These are phyloP conservation scores for Penicillium sp. DNA, from an alignment of 2,329 filamentous ascomycete genomes.

Conservation along the genomic window DNA sequence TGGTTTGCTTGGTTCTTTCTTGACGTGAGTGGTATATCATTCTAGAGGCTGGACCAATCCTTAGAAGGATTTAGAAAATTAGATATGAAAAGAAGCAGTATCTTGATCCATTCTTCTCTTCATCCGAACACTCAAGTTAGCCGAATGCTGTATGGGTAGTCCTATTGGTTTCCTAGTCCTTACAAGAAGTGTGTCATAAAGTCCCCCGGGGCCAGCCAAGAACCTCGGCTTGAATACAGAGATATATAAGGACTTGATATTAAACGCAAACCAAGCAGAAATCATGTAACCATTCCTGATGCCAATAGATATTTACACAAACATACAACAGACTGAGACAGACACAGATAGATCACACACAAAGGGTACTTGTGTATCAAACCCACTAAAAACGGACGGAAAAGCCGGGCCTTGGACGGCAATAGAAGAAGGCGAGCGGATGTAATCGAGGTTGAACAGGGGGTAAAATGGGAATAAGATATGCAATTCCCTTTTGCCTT, in stretches of 20 bases:
- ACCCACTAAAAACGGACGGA: slow-evolving; percentile 21
- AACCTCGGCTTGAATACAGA: background rate
- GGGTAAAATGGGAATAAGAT: background rate
- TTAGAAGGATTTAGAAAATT: background rate
- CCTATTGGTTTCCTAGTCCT: background rate
- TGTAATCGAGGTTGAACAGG: slow-evolving; percentile 7
- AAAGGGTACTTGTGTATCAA: slow-evolving; percentile 24
- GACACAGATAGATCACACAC: slow-evolving; percentile 24
- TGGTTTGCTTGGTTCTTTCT: background rate
- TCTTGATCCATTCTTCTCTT: background rate
- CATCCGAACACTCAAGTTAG: background rate
- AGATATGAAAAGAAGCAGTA: background rate
- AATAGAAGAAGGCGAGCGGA: slow-evolving; percentile 8
- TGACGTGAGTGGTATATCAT: background rate
- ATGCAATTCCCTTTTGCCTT: background rate
- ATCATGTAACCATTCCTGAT: slow-evolving; percentile 38
- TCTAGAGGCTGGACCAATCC: background rate
- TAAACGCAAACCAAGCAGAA: slow-evolving; percentile 20
- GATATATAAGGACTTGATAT: background rate
- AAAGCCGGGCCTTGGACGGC: slow-evolving; percentile 20
- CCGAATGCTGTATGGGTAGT: background rate
- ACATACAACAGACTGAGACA: slow-evolving; percentile 19
- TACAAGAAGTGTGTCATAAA: background rate
- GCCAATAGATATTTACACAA: slow-evolving; percentile 42
- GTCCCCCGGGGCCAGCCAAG: background rate